Conservation (phyloP, 2,329 filamentous ascomycete genomes). For the Orbilia brochopaga region DNA sequence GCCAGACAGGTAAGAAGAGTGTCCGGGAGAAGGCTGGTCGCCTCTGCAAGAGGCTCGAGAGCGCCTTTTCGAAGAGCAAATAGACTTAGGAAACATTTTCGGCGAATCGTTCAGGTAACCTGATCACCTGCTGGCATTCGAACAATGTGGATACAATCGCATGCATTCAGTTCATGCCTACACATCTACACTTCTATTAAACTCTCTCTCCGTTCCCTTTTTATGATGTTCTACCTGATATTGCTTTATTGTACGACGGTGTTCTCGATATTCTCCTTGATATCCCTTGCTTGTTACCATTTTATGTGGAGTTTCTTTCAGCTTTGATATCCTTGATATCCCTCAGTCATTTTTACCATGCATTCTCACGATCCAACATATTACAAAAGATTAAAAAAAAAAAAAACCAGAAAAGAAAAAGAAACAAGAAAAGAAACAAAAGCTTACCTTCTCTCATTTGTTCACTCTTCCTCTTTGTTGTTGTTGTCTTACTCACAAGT, state of each 20-base stretch:
- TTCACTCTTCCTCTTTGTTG: background rate
- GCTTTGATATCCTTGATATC: background rate
- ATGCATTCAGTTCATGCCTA: background rate
- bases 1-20: conserved; percentile 35
- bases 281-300: background rate
- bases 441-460: background rate
- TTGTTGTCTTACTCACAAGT: background rate
- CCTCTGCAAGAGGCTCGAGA: conserved; percentile 35
- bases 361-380: background rate
- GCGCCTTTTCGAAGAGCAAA: conserved; percentile 30
- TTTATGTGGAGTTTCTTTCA: background rate
- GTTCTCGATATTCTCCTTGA: too few species aligned
- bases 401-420: background rate
- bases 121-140: background rate
- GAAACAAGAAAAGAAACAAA: background rate
- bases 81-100: background rate
- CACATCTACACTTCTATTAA: background rate
- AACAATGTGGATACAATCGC: background rate
- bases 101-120: background rate
- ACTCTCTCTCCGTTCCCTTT: background rate
- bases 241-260: too few species aligned
- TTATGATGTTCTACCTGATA: background rate
- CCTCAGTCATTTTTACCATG: background rate
- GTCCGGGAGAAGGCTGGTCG: conserved; percentile 41
- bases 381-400: background rate